These are phyloP conservation scores for Nadsonia starkeyi-henricii DNA, from an alignment of 1,139 yeast species.

Conservation along the genomic window DNA sequence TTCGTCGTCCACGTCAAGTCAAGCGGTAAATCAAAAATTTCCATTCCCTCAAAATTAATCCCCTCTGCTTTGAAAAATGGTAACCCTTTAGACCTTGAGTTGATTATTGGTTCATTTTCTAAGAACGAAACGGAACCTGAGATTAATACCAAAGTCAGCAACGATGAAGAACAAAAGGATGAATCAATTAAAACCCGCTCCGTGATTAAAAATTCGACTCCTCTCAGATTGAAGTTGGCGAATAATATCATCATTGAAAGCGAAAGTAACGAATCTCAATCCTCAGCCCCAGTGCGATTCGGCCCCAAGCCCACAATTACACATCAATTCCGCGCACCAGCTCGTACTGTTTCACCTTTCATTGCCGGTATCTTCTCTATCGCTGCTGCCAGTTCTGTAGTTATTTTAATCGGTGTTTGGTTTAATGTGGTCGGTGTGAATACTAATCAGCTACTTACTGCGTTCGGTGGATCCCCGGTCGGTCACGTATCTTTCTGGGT, in stretches of 20 bases:
- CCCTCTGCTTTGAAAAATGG: background rate
- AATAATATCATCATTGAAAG: background rate
- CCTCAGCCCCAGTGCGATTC: background rate
- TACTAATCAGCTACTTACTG: background rate
- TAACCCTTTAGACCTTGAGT: background rate
- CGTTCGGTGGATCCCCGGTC: background rate
- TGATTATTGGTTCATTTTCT: background rate
- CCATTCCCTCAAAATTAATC: background rate
- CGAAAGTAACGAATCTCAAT: background rate
- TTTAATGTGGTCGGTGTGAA: background rate
- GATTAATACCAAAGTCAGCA: background rate
- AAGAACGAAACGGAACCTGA: background rate
- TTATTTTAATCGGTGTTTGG: background rate
- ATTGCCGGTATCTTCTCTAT: background rate
- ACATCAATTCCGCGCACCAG: background rate
- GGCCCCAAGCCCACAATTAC: background rate
- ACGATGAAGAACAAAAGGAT: background rate
- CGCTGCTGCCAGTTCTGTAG: background rate
- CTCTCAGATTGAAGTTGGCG: background rate
- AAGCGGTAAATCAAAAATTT: background rate
- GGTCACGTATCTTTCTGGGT: background rate
- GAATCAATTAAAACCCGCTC: background rate
- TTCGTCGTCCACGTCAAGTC: background rate
- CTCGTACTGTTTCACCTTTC: background rate
- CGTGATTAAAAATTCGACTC: background rate